Evolutionary conservation across 192 early-diverging fungal species (phyloP).

Genomic region (Geranomyces variabilis): DNA sequence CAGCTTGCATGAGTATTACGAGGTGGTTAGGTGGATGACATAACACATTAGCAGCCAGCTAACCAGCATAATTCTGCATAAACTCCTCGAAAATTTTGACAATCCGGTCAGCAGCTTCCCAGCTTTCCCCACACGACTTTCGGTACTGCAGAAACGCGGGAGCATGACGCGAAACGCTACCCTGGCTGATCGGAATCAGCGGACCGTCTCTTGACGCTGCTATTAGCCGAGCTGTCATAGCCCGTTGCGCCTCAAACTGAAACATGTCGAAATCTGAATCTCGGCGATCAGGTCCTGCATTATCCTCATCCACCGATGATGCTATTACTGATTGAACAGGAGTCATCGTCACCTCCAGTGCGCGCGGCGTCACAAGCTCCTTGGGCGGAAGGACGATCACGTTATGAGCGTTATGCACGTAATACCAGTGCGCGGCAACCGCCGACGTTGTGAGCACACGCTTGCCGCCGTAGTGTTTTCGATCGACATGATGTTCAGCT

Average conservation of each 20-base stretch:
- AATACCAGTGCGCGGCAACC: not conserved
- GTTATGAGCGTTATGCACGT: not conserved
- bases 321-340: constrained; percentile 10
- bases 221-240: constrained; percentile 13
- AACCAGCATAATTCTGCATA: constrained; percentile 29
- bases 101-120: constrained; percentile 24
- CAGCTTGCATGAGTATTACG: not conserved
- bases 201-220: constrained; percentile 21
- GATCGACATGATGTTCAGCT: not conserved
- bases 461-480: not conserved
- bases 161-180: constrained; percentile 4
- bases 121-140: constrained; percentile 12
- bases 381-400: not conserved
- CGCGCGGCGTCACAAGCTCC: not conserved
- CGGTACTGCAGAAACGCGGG: constrained; percentile 8
- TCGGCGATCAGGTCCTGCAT: not conserved
- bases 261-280: constrained; percentile 5
- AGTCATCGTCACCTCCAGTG: not conserved
- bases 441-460: constrained; percentile 3
- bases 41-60: not conserved
- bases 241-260: not conserved
- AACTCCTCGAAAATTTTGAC: constrained; percentile 21
- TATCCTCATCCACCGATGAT: not conserved
- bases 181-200: constrained; percentile 10
- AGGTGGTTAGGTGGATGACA: too few species aligned